Base-by-base conservation (phyloP, 2,329 filamentous ascomycete species). In the Penicillium sp. region DNA sequence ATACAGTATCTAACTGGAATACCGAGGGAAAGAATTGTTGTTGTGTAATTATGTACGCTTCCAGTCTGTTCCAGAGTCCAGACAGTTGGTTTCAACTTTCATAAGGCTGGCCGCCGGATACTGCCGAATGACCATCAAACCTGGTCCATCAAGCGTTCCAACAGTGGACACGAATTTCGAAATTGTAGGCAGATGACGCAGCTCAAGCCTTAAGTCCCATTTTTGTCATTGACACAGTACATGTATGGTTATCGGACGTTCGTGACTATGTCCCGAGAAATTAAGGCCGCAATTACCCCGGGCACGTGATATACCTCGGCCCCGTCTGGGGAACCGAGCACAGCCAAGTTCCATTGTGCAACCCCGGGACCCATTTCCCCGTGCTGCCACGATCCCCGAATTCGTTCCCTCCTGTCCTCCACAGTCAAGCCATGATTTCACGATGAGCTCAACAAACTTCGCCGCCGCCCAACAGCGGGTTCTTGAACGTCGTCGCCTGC, bases 401-500 rank as follows among this genome's bases (percentile, higher is more conserved):
- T 39, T 39, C 25, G 36, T 19, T 31, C 35, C 34, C 41, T 31
- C 30, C 29, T n/a, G 37, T 16, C 41, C 19, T 38, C 27, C 14
- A 33, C 46, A 41, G 45, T 34, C 56, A 41, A 61, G 65, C 53
- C 43, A 72, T 72, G 70, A 62, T 66, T 40, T 53, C 56, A 68
- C 63, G 57, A 80, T 81, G 78, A 78, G 75, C 57, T 76, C 78
- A 47, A 75, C 79, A 66, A 87, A 87, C 72, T 96, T 96, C 74
- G 86, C 88, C 70, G 86, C 89, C 69, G 92, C 92, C 58, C 91
- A 96, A 75, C 81, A 88, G 74, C 88, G 91, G 68, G 84, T 96
- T 53, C 80, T 87, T 58, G 86, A 87, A 61, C 88, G 90, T 63
- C 88, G 89, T 64, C 81, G 82, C 66, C 84, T 84, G 55, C 86